Percentiles rank a stretch among this genome's conserved stretches.
phyloP scores from a whole-genome alignment of 495 filamentous ascomycete genomes.

The Daldinia concentrica region DNA sequence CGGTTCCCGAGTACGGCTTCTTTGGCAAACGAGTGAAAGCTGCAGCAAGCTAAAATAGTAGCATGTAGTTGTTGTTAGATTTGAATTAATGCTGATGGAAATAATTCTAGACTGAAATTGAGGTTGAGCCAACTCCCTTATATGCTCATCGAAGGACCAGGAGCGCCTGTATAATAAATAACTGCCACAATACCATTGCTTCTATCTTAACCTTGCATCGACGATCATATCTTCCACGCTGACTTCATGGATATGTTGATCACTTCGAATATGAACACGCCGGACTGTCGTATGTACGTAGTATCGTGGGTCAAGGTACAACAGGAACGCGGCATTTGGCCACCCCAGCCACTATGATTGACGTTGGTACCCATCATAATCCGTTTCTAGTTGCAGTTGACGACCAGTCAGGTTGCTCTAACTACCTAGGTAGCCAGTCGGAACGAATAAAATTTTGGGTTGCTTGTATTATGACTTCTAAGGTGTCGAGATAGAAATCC shows the following conservation, averaged over 20 bases:
- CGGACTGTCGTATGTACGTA: constrained; percentile 7
- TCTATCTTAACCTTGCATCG: background rate
- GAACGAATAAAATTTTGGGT: background rate
- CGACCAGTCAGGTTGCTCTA: background rate
- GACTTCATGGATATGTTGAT: constrained; percentile 26
- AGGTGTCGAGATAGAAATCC: background rate
- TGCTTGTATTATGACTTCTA: background rate
- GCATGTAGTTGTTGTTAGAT: background rate
- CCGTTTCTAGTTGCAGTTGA: background rate
- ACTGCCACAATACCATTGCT: constrained; percentile 9
- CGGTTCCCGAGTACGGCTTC: background rate
- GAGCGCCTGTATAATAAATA: background rate
- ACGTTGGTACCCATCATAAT: constrained; percentile 6
- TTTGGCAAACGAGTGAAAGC: background rate
- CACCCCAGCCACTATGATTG: constrained; percentile 14
- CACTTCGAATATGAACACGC: constrained; percentile 13
- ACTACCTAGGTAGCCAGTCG: background rate
- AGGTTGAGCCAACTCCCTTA: constrained; percentile 21
- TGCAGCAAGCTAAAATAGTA: background rate
- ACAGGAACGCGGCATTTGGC: constrained; percentile 16
- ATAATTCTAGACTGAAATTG: constrained; percentile 11
- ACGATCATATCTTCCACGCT: constrained; percentile 16
- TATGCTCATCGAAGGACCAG: constrained; percentile 13
- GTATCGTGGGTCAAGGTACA: constrained; percentile 25
- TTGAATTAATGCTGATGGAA: constrained; percentile 5